phyloP scores from a whole-genome alignment of 1,284 basidiomycete species.

The Sanghuangporus weigelae region DNA sequence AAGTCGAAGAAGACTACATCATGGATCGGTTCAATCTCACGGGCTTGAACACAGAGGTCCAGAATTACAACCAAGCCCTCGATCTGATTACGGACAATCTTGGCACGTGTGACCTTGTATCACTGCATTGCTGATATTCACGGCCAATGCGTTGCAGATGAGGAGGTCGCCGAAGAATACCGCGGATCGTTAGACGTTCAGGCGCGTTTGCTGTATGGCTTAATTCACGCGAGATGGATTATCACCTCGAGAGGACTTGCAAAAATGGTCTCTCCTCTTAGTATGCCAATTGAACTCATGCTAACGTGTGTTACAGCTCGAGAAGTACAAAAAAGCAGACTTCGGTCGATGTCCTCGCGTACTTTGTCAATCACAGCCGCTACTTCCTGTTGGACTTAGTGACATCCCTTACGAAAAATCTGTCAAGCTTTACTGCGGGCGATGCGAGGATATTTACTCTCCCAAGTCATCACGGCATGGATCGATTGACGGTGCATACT shows the following conservation, averaged over 20 bases:
- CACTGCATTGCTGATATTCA: not conserved
- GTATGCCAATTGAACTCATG: conserved; percentile 1
- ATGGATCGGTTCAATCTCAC: conserved; percentile 98
- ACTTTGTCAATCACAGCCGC: conserved; percentile 85
- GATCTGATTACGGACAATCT: conserved; percentile 94
- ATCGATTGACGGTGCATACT: conserved; percentile 94
- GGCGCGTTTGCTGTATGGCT: conserved; percentile 86
- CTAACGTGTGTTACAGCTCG: conserved; percentile 51
- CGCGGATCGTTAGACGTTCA: conserved; percentile 84
- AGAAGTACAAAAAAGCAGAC: conserved; percentile 96
- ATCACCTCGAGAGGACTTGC: conserved; percentile 88
- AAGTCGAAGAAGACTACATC: conserved; percentile 99
- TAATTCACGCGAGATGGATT: conserved; percentile 97
- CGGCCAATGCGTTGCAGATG: conserved; percentile 40
- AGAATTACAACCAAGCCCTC: conserved; percentile 90
- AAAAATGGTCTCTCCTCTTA: conserved; percentile 76
- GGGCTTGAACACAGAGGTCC: conserved; percentile 93
- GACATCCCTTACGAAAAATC: conserved; percentile 95
- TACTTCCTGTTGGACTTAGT: conserved; percentile 92
- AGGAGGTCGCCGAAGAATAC: conserved; percentile 75
- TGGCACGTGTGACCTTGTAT: conserved; percentile 46
- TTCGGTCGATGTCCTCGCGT: conserved; percentile 96
- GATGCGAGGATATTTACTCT: conserved; percentile 95
- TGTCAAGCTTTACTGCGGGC: conserved; percentile 94
- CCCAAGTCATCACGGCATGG: conserved; percentile 94